Base-by-base conservation (phyloP, 2,329 filamentous ascomycete genomes). In the Raffaelea albimanens region DNA sequence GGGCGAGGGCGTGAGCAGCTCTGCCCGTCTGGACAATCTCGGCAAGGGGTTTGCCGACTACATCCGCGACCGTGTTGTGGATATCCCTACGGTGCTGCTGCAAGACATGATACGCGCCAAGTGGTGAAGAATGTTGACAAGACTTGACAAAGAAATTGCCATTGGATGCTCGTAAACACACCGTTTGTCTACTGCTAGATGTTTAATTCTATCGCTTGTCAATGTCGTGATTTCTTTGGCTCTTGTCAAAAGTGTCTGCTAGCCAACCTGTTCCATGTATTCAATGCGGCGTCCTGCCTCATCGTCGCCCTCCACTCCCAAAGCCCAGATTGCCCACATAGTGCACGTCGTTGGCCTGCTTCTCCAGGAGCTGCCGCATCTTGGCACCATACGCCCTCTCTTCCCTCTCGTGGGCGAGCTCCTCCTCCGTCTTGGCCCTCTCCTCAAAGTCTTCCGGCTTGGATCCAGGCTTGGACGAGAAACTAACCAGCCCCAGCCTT, bases 321-420 rank as follows among this genome's bases (percentile, higher is more conserved):
- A 62, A 80, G 18, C 61, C 83, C 56, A 89, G 70, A 22, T 80
- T 78, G 53, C 77, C 77, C 62, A 91, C 77, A 63, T 87, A 88
- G 54, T 82, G 73, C 50, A 85, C 78, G 63, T 93, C 87, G 60
- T 89, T 80, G 10, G 87, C 87, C 65, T 94, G 87, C 54, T 72
- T 71, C 65, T 87, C 79, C 50, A 95, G 66, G 19, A 86, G 87
- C 56, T 73, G 70, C 53, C 86, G 76, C 85, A 95, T 90, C 55
- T 70, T 76, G 46, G 76, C 71, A n/a, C 72, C 71, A 63, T 91
- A 90, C 49, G 69, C 63, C 50, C 68, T 69, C 58, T 82, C 79
- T 52, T 78, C 71, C 46, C 67, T 62, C 54, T 82, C 75, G 42
- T 67, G 67, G n/a, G 65, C 70, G 43, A 63, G 58, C 56, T 76